Percentiles rank a stretch among this genome's conserved stretches.
These are phyloP conservation scores for Austropuccinia psidii DNA, from an alignment of 1,284 basidiomycete genomes.

Conservation along the genomic window DNA sequence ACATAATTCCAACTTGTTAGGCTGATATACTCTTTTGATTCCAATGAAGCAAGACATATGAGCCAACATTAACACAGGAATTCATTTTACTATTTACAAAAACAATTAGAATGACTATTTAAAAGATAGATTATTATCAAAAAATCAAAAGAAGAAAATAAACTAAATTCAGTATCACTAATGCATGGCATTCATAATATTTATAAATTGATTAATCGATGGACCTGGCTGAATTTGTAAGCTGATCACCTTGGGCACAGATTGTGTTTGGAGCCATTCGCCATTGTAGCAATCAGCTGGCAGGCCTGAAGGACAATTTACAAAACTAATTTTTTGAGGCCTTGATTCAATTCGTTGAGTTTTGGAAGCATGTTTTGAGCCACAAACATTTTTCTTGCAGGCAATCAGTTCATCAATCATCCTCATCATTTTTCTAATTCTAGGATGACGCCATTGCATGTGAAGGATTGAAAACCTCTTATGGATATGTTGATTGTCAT, in stretches of 20 bases:
- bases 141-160: too few species aligned
- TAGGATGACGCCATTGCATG: constrained; percentile 15
- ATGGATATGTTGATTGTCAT: neutral
- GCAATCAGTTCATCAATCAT: neutral
- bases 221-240: neutral
- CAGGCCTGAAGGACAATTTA: neutral
- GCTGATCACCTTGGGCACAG: neutral
- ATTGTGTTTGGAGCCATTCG: neutral
- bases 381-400: neutral
- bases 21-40: too few species aligned
- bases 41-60: too few species aligned
- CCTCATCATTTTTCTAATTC: neutral
- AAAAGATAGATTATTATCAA: too few species aligned
- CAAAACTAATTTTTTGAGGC: too few species aligned
- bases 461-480: neutral
- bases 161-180: too few species aligned
- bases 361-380: neutral
- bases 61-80: too few species aligned
- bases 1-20: too few species aligned
- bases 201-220: too few species aligned
- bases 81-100: too few species aligned
- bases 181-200: too few species aligned
- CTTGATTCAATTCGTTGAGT: neutral
- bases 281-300: neutral
- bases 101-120: too few species aligned